Percentiles rank a stretch among this genome's conserved stretches.
phyloP scores from a whole-genome alignment of 2,329 filamentous ascomycete species.

The Cercospora sesami region DNA sequence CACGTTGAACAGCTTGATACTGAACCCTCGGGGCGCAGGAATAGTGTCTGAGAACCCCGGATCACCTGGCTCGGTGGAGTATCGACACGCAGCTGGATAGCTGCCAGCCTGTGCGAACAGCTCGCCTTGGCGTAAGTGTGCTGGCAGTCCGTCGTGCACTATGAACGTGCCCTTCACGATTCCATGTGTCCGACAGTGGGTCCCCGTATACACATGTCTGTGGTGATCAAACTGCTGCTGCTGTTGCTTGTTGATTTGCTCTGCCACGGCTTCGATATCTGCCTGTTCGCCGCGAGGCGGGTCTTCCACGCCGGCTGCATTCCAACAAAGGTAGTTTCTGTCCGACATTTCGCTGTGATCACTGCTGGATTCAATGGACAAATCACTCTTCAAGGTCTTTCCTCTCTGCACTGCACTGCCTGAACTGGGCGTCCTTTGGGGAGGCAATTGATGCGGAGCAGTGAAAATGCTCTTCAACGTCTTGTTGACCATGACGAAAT shows the following conservation, averaged over 20 bases:
- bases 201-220: conserved; percentile 44
- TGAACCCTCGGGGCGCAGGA: conserved; percentile 50
- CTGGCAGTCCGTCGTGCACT: conserved; percentile 45
- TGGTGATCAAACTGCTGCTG: conserved; percentile 48
- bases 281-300: conserved; percentile 45
- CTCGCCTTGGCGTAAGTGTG: conserved; percentile 48
- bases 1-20: conserved; percentile 55
- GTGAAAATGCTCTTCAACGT: conserved; percentile 24
- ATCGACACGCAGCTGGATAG: conserved; percentile 42
- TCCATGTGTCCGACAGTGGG: conserved; percentile 51
- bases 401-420: background rate
- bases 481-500: conserved; percentile 18
- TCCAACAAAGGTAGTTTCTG: conserved; percentile 23
- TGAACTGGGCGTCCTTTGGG: background rate
- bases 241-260: conserved; percentile 50
- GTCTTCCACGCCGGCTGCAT: conserved; percentile 42
- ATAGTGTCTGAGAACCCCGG: conserved; percentile 46
- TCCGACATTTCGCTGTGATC: conserved; percentile 9
- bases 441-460: conserved; percentile 11
- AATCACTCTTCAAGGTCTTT: background rate
- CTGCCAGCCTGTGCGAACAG: conserved; percentile 36
- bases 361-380: background rate
- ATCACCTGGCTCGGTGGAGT: conserved; percentile 39
- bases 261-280: conserved; percentile 49
- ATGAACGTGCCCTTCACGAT: conserved; percentile 52